These are phyloP conservation scores for Aureobasidium sp. DNA, from an alignment of 2,329 filamentous ascomycete species.

Conservation along the genomic window DNA sequence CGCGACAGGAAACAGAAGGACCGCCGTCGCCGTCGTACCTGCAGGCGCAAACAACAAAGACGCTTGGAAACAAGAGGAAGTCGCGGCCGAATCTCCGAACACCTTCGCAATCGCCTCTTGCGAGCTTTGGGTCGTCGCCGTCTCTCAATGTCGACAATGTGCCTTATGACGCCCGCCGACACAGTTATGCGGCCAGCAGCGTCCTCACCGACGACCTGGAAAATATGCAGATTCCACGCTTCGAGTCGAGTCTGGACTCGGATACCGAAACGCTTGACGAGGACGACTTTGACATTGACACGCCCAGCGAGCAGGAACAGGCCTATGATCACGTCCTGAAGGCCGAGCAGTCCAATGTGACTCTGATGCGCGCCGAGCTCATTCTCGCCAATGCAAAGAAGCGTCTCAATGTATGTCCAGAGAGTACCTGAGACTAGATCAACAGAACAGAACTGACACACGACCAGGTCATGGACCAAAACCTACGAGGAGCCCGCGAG, in stretches of 20 bases:
- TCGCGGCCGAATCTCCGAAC: slow-evolving; percentile 1
- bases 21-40: slow-evolving; percentile 27
- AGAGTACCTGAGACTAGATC: slow-evolving; percentile 33
- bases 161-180: slow-evolving; percentile 21
- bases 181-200: slow-evolving; percentile 38
- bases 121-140: slow-evolving; percentile 32
- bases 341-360: slow-evolving; percentile 72
- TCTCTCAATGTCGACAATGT: slow-evolving; percentile 32
- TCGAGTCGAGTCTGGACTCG: slow-evolving; percentile 36
- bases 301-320: slow-evolving; percentile 12
- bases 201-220: slow-evolving; percentile 51
- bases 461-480: slow-evolving; percentile 91
- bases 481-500: slow-evolving; percentile 78
- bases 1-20: slow-evolving; percentile 12
- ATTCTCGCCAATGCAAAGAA: slow-evolving; percentile 95
- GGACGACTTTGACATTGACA: slow-evolving; percentile 23
- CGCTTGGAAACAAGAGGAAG: slow-evolving; percentile 3
- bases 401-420: slow-evolving; percentile 72
- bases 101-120: slow-evolving; percentile 21
- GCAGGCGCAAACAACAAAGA: neutral
- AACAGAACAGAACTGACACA: no score
- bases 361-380: slow-evolving; percentile 83
- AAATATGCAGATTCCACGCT: slow-evolving; percentile 38
- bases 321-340: neutral
- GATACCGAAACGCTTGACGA: slow-evolving; percentile 30